Evolutionary conservation across 106 monocot genomes (phyloP), one percentile per base, ranked within the genome.

Genomic region (Alisma plantagoaquatica): DNA sequence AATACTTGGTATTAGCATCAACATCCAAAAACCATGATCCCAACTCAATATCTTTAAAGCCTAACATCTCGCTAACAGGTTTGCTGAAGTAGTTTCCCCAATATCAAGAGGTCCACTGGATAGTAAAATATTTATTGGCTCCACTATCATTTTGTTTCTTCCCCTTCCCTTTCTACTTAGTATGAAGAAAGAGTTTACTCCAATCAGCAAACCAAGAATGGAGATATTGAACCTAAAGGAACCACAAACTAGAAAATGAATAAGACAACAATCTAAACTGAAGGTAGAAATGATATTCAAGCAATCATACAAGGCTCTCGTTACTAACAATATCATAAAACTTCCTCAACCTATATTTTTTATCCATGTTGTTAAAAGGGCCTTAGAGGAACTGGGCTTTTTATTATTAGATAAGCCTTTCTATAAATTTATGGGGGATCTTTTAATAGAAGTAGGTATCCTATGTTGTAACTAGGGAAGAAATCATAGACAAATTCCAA

Each of bases 31-130:
- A n/a, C n/a, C n/a, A n/a, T n/a, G n/a, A n/a, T n/a, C n/a, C 23
- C 43, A 98, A 89, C 96, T 98, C 96, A 27, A 85, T 85, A 44
- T 72, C 56, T 64, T 98, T 75, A 52, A 98, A 90, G 7, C 85
- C 89, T 55, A 98, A 82, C 96, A 89, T 90, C 33, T 85, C 70
- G 70, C 84, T 79, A 10, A 98, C 78, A 41, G 70, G 53, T 82
- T 98, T 33, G 89, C 89, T 29, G 88, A 73, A 27, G 96, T 90
- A 53, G 70, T 85, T 67, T 98, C 90, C 53, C 96, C 96, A 64
- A 98, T 98, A 3, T 89, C 96, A 61, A 89, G 96, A 27, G 89
- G 53, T 33, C 96, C 89, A 70, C 96, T 98, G 43, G 90, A 28
- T 41, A 98, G 73, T n/a, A 98, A 49, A 63, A 85, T 84, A n/a